These are phyloP conservation scores for Coemansia sp. DNA, from an alignment of 192 early-diverging fungal genomes.

Conservation along the genomic window DNA sequence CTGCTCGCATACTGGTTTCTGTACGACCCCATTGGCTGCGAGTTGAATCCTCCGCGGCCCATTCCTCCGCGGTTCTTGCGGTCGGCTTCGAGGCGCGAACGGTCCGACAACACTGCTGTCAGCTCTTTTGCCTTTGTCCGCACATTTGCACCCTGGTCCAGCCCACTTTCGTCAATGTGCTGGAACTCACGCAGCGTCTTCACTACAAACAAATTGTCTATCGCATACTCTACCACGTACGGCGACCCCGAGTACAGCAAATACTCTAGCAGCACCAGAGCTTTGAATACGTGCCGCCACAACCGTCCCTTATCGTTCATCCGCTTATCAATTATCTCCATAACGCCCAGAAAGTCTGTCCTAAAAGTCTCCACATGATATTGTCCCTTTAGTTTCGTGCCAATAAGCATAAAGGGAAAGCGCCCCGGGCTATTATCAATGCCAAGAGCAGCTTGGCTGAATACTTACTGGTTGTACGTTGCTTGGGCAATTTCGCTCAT, in stretches of 20 bases:
- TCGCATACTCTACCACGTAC: constrained; percentile 78
- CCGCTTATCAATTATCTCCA: constrained; percentile 97
- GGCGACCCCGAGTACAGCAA: constrained; percentile 83
- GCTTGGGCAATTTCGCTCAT: constrained; percentile 86
- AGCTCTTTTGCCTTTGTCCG: constrained; percentile 92
- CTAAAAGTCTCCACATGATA: constrained; percentile 28
- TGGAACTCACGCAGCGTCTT: constrained; percentile 98
- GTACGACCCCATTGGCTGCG: constrained; percentile 18
- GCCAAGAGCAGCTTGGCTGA: too few species aligned
- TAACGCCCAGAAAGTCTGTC: constrained; percentile 89
- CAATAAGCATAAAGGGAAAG: not conserved
- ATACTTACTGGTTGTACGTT: constrained; percentile 79
- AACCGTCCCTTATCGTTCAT: constrained; percentile 96
- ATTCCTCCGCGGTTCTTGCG: constrained; percentile 57
- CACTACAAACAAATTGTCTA: constrained; percentile 88
- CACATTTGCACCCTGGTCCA: constrained; percentile 90
- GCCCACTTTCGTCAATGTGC: constrained; percentile 86
- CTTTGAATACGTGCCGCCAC: constrained; percentile 98
- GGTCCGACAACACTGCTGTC: constrained; percentile 76
- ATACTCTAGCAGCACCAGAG: constrained; percentile 82
- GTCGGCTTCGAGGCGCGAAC: constrained; percentile 69
- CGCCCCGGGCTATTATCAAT: too few species aligned
- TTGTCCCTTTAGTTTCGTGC: not conserved
- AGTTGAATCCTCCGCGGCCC: constrained; percentile 55
- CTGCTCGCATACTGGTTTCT: constrained; percentile 35